Percentiles rank a stretch among this genome's conserved stretches.
These are phyloP conservation scores for Alternaria gansuensis DNA, from an alignment of 2,329 filamentous ascomycete species.

Conservation along the genomic window DNA sequence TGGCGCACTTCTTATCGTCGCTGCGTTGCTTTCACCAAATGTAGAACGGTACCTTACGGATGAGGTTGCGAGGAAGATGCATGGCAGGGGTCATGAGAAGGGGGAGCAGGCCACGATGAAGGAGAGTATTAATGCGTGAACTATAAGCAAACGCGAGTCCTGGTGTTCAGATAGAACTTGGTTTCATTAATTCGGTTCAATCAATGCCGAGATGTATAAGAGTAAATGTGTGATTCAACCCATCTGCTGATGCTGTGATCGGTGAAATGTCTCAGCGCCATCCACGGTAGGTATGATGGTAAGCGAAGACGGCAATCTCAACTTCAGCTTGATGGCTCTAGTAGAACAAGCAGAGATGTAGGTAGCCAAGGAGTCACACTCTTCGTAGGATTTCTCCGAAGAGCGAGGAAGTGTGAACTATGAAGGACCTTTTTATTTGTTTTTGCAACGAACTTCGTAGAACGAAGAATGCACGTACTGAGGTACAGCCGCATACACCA, in stretches of 20 bases:
- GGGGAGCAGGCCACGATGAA: constrained; percentile 19
- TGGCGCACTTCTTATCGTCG: constrained; percentile 49
- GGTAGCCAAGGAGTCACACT: constrained; percentile 64
- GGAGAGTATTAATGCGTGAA: constrained; percentile 26
- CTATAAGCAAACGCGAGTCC: no score
- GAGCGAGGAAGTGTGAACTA: constrained; percentile 64
- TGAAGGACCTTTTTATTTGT: constrained; percentile 59
- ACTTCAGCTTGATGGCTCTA: constrained; percentile 47
- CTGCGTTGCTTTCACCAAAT: constrained; percentile 54
- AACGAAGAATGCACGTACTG: constrained; percentile 47
- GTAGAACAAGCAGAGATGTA: constrained; percentile 49
- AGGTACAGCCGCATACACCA: constrained; percentile 55
- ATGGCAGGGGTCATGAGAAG: constrained; percentile 33
- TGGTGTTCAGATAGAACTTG: not conserved
- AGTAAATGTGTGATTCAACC: not conserved
- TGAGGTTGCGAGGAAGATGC: constrained; percentile 58
- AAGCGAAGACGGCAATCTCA: constrained; percentile 28
- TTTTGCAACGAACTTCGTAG: constrained; percentile 55
- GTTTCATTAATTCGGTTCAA: not conserved
- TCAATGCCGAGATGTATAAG: not conserved
- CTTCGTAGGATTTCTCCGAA: constrained; percentile 54
- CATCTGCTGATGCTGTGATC: not conserved
- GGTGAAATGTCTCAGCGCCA: constrained; percentile 30
- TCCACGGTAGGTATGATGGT: constrained; percentile 35
- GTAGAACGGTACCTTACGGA: constrained; percentile 56